Base-by-base conservation (phyloP, 768 basidiomycete genomes). In the Tremella mesenterica region DNA sequence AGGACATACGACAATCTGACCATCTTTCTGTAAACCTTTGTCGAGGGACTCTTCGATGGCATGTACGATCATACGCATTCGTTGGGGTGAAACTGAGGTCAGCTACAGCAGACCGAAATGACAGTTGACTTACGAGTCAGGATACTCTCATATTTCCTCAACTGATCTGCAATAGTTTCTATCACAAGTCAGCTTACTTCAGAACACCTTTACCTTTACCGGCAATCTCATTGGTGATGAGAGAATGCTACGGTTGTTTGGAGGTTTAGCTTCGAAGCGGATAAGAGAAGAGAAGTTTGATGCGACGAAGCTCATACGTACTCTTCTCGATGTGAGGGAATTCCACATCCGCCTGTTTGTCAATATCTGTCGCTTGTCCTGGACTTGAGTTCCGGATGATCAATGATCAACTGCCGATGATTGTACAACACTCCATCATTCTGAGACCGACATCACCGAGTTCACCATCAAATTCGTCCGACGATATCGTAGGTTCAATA, bases 321-420 rank as follows among this genome's bases (percentile, higher is more conserved):
- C 83, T 89, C 78, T 91, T 93, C 72, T 88, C 91, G 54, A 90
- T 91, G 77, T 91, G 88, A 14, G 91, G 91, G 44, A 89, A 83
- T 70, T 83, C 83, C 63, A 87, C 85, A 31, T 70, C 71, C 25
- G 68, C 70, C 65, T 74, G 51, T 29, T 26, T 36, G 33, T 13
- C 25, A 29, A 44, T 36, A 33, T 33, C 31, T 31, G 43, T 18
- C 16, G 39, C n/a, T 48, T 48, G 38, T n/a, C 12, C 31, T 41
- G n/a, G n/a, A n/a, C n/a, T n/a, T n/a, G n/a, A n/a, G n/a, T n/a
- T n/a, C n/a, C n/a, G n/a, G n/a, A n/a, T n/a, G n/a, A n/a, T n/a
- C n/a, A n/a, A n/a, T n/a, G n/a, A n/a, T n/a, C n/a, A n/a, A n/a
- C n/a, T n/a, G n/a, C n/a, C n/a, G n/a, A n/a, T n/a, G n/a, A n/a